A percentile compares a stretch with the other conserved stretches of the same genome.
phyloP scores from a whole-genome alignment of 768 basidiomycete species.

The Boletellus ananiceps region DNA sequence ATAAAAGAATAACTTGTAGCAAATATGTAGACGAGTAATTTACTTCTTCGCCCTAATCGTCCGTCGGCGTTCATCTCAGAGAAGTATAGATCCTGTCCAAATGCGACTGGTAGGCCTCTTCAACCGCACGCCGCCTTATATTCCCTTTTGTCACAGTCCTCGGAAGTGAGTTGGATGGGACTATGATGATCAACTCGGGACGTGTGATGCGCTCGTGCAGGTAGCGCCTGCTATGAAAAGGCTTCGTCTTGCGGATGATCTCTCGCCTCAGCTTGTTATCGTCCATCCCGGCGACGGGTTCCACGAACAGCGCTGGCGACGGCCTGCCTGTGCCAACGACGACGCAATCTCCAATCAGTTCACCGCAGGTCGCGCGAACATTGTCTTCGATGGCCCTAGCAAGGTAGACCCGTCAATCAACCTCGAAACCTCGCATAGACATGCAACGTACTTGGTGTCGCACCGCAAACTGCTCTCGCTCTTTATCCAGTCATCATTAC shows the following conservation, averaged over 20 bases:
- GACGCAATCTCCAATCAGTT: conserved; percentile 66
- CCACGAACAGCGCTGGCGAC: conserved; percentile 72
- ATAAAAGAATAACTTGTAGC: neutral
- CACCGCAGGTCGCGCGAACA: conserved; percentile 57
- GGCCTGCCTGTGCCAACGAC: conserved; percentile 76
- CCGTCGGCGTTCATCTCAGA: conserved; percentile 12
- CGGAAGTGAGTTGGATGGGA: conserved; percentile 61
- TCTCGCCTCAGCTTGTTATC: conserved; percentile 60
- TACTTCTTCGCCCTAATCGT: conserved; percentile 2
- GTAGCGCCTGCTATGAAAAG: conserved; percentile 72
- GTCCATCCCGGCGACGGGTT: conserved; percentile 52
- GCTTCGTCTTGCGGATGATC: conserved; percentile 66
- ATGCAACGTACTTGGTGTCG: conserved; percentile 55
- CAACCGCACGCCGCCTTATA: conserved; percentile 71
- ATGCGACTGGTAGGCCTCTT: conserved; percentile 53
- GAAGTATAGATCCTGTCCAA: conserved; percentile 56
- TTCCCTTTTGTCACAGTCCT: conserved; percentile 81
- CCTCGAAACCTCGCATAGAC: neutral
- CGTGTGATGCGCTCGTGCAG: conserved; percentile 73
- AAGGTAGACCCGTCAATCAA: conserved; percentile 6
- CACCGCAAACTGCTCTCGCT: conserved; percentile 73
- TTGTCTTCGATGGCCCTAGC: conserved; percentile 73
- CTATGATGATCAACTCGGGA: conserved; percentile 61
- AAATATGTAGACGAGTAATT: conserved; percentile 18
- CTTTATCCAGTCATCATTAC: conserved; percentile 86